Percentiles rank a stretch among this genome's conserved stretches.
phyloP scores from a whole-genome alignment of 83 land plant genomes.

The Larix sibirica region DNA sequence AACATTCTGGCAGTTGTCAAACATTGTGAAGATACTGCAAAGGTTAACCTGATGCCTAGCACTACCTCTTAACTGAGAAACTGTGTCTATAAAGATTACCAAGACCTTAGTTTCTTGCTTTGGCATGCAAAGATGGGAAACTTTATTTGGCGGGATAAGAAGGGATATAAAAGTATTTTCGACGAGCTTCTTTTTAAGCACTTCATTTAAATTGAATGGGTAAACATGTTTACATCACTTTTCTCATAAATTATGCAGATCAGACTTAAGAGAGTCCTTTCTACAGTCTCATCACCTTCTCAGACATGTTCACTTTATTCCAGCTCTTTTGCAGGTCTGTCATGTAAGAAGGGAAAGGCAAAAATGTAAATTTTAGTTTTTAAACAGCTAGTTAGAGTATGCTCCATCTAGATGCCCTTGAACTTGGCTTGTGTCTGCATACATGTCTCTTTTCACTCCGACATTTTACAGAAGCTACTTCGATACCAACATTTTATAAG shows the following conservation, averaged over 20 bases:
- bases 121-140: constrained; percentile 4
- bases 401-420: no score
- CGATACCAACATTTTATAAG: not conserved
- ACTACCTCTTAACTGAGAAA: constrained; percentile 10
- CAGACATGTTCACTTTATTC: not conserved
- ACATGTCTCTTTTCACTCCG: not conserved
- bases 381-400: not conserved
- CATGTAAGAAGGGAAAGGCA: not conserved
- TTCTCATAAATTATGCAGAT: not conserved
- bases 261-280: not conserved
- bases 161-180: not conserved
- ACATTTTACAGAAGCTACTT: not conserved
- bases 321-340: not conserved
- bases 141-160: not conserved
- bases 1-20: constrained; percentile 76
- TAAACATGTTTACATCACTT: not conserved
- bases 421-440: not conserved
- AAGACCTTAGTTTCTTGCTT: not conserved
- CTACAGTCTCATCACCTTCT: not conserved
- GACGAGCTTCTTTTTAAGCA: not conserved
- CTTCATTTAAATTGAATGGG: not conserved
- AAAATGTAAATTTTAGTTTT: not conserved
- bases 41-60: constrained; percentile 40
- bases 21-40: constrained; percentile 89
- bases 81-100: not conserved